A percentile compares a stretch with the other conserved stretches of the same genome.
phyloP scores from a whole-genome alignment of 2,329 filamentous ascomycete species.

The Fusarium tupiense region DNA sequence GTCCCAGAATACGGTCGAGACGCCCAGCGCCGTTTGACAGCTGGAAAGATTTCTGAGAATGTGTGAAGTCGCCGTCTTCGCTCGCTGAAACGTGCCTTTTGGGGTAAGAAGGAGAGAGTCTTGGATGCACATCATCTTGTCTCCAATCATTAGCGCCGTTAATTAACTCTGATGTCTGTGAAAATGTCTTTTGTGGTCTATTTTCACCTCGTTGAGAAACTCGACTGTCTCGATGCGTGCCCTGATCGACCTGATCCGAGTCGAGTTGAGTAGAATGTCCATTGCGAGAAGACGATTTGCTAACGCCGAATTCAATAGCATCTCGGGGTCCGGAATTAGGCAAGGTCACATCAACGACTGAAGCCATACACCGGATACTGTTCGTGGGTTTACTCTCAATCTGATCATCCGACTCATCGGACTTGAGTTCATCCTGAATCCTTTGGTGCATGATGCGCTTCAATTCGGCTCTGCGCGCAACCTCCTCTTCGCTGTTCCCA shows the following conservation, averaged over 20 bases:
- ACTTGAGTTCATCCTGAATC: conserved; percentile 67
- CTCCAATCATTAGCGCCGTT: neutral
- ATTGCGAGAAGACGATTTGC: conserved; percentile 5
- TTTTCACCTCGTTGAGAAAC: neutral
- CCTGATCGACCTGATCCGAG: conserved; percentile 6
- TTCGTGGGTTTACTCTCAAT: conserved; percentile 41
- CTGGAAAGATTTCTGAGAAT: conserved; percentile 27
- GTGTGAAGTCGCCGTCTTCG: conserved; percentile 7
- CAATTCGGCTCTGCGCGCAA: conserved; percentile 65
- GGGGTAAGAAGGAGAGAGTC: neutral
- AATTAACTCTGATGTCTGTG: no score
- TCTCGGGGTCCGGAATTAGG: conserved; percentile 58
- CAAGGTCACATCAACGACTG: conserved; percentile 43
- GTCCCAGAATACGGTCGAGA: conserved; percentile 36
- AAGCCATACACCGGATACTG: conserved; percentile 39
- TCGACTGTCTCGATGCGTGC: neutral
- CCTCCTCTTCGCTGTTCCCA: conserved; percentile 61
- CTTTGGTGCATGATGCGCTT: conserved; percentile 64
- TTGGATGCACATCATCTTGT: neutral
- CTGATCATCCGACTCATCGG: conserved; percentile 53
- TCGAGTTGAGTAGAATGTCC: neutral
- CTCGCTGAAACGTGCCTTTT: neutral
- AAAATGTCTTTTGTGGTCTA: neutral
- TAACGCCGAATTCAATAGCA: conserved; percentile 57
- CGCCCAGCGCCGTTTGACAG: conserved; percentile 29